These are phyloP conservation scores for Nepenthes gracilis DNA, from an alignment of 148 eudicot species.

Conservation along the genomic window DNA sequence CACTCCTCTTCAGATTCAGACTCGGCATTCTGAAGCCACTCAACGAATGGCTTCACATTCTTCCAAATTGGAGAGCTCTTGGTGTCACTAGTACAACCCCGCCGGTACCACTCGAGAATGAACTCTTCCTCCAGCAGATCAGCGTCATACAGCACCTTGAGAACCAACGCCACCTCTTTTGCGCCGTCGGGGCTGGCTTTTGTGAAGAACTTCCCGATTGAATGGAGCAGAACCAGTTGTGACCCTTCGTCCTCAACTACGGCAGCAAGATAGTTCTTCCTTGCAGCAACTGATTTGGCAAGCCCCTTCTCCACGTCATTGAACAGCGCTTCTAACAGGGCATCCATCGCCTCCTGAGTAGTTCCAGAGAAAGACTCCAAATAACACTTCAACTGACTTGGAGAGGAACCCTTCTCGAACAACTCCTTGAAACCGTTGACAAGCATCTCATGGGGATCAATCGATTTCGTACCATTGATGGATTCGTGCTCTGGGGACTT, in stretches of 20 bases:
- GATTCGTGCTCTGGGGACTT: slow-evolving; percentile 32
- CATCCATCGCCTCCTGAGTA: slow-evolving; percentile 36
- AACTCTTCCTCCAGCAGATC: slow-evolving; percentile 65
- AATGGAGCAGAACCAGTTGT: slow-evolving; percentile 34
- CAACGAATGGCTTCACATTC: slow-evolving; percentile 65
- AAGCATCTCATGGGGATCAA: slow-evolving; percentile 18
- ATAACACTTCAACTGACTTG: slow-evolving; percentile 33
- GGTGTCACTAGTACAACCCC: slow-evolving; percentile 39
- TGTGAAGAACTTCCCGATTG: slow-evolving; percentile 44
- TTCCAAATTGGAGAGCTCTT: slow-evolving; percentile 49
- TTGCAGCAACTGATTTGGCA: slow-evolving; percentile 41
- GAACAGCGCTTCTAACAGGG: slow-evolving; percentile 48
- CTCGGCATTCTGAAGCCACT: slow-evolving; percentile 91
- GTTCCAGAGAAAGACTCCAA: slow-evolving; percentile 34
- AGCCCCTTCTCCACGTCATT: slow-evolving; percentile 45
- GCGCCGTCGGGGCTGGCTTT: slow-evolving; percentile 42
- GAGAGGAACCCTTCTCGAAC: slow-evolving; percentile 31
- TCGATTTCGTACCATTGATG: slow-evolving; percentile 8
- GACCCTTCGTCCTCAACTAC: slow-evolving; percentile 40
- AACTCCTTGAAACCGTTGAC: slow-evolving; percentile 33
- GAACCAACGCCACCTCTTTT: slow-evolving; percentile 57
- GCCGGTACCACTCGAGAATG: slow-evolving; percentile 47
- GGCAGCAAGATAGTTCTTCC: slow-evolving; percentile 38
- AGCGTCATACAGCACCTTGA: slow-evolving; percentile 56
- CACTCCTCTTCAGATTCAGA: slow-evolving; percentile 59